Percentiles rank a stretch among this genome's conserved stretches.
Conservation (phyloP, 163 green algal species). For the Scenedesmus sp. region DNA sequence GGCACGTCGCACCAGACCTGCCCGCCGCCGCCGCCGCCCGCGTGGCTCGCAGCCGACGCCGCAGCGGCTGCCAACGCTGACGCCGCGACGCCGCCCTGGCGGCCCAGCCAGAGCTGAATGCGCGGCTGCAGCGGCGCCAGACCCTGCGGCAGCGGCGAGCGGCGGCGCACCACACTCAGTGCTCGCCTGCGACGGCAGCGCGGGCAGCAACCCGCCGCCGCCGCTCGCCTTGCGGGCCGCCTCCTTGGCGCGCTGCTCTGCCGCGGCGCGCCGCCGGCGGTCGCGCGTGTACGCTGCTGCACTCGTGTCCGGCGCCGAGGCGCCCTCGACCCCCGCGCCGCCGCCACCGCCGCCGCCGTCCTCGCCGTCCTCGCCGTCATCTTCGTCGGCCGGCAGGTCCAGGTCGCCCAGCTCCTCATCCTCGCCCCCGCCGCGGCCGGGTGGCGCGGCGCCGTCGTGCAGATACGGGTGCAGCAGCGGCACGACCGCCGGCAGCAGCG, state of each 20-base stretch:
- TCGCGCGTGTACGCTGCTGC: too few relatives aligned
- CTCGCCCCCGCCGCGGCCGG: neutral
- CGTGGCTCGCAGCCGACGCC: neutral
- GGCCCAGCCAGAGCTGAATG: conserved; percentile 28
- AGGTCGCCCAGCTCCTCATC: neutral
- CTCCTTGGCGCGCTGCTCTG: neutral
- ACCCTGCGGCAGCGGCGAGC: neutral
- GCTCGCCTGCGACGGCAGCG: neutral
- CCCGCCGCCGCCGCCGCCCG: neutral
- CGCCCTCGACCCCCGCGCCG: neutral
- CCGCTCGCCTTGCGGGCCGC: neutral
- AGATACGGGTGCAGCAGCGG: conserved; percentile 28
- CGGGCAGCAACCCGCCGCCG: neutral
- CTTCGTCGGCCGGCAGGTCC: neutral
- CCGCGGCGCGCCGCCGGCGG: neutral
- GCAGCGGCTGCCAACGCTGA: conserved; percentile 20
- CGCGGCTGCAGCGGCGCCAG: neutral
- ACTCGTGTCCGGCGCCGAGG: neutral
- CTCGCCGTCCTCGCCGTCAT: neutral
- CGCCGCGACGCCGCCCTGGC: conserved; percentile 24
- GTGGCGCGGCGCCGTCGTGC: neutral
- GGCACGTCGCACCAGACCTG: conserved; percentile 18
- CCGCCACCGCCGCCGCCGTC: neutral
- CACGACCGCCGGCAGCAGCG: conserved; percentile 1
- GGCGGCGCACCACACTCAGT: neutral